Percentiles rank a stretch among this genome's conserved stretches.
phyloP scores from a whole-genome alignment of 257 asterid genomes.

The Jasminum sambac region DNA sequence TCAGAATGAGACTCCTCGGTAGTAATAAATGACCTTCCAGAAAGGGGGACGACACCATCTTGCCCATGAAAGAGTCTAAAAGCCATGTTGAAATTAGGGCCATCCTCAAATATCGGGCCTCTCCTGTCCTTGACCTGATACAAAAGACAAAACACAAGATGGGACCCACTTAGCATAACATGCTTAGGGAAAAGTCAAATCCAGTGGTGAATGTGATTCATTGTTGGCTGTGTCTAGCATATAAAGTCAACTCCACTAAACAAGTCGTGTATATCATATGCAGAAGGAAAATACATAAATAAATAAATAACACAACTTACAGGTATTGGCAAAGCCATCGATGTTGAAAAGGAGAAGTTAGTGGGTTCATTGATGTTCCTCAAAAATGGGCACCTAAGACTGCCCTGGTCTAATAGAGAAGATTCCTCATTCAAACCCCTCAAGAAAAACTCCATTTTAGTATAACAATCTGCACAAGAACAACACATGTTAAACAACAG shows the following conservation, averaged over 20 bases:
- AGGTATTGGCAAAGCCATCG: slow-evolving; percentile 56
- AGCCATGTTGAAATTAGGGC: slow-evolving; percentile 85
- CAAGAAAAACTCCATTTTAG: slow-evolving; percentile 64
- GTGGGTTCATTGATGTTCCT: slow-evolving; percentile 89
- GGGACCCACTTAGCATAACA: slow-evolving; percentile 13
- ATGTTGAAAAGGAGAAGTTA: slow-evolving; percentile 69
- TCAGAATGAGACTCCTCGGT: slow-evolving; percentile 49
- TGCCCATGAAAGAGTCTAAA: slow-evolving; percentile 95
- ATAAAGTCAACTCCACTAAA: not conserved
- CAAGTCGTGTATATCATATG: not conserved
- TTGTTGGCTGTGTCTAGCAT: not conserved
- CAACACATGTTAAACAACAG: not conserved
- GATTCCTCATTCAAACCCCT: slow-evolving; percentile 58
- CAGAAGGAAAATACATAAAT: too few species aligned
- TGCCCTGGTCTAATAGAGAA: slow-evolving; percentile 52
- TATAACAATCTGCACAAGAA: slow-evolving; percentile 46
- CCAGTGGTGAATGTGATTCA: not conserved
- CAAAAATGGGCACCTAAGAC: slow-evolving; percentile 83
- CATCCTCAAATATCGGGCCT: slow-evolving; percentile 98
- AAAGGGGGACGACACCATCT: slow-evolving; percentile 86
- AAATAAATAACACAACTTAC: slow-evolving; percentile 41
- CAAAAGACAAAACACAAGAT: slow-evolving; percentile 18
- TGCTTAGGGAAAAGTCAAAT: not conserved
- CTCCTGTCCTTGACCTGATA: slow-evolving; percentile 57
- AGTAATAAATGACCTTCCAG: slow-evolving; percentile 48